Conservation (phyloP, 139 green algal genomes). For the Pedinophyceae sp. region DNA sequence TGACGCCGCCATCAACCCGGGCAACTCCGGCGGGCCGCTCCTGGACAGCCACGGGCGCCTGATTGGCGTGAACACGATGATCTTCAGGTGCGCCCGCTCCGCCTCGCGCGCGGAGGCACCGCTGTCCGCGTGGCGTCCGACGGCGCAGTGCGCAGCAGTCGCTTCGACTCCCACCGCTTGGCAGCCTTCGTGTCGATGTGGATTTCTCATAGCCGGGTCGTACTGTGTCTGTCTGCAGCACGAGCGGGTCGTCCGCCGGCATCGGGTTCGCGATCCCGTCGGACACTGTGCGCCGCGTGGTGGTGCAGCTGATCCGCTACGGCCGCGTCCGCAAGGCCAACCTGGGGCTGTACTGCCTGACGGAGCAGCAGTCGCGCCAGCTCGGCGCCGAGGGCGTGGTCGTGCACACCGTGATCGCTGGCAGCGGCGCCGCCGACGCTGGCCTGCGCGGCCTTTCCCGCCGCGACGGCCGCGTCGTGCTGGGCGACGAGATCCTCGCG, state of each 20-base stretch:
- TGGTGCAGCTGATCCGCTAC: conserved; percentile 58
- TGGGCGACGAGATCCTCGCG: not conserved
- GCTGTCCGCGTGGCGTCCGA: not conserved
- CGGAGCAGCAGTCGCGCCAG: not conserved
- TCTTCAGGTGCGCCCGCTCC: conserved; percentile 28
- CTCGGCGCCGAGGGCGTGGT: not conserved
- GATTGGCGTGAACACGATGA: conserved; percentile 66
- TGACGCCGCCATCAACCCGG: conserved; percentile 62
- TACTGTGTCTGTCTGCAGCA: not conserved
- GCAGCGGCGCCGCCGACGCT: not conserved
- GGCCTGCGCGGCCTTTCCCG: not conserved
- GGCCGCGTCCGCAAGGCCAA: conserved; percentile 36
- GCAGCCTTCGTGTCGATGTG: not conserved
- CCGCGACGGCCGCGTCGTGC: not conserved
- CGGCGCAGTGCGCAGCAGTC: not conserved
- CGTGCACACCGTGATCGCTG: not conserved
- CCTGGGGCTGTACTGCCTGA: conserved; percentile 20
- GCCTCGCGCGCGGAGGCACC: not conserved
- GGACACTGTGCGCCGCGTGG: conserved; percentile 44
- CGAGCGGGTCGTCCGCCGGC: conserved; percentile 10
- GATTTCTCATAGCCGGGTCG: not conserved
- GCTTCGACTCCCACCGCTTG: not conserved
- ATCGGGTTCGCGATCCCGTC: conserved; percentile 61
- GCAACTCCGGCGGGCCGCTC: conserved; percentile 29
- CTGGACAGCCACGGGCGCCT: conserved; percentile 37